Conservation (phyloP, 345 rosid species). For the Moricandia arvensis region DNA sequence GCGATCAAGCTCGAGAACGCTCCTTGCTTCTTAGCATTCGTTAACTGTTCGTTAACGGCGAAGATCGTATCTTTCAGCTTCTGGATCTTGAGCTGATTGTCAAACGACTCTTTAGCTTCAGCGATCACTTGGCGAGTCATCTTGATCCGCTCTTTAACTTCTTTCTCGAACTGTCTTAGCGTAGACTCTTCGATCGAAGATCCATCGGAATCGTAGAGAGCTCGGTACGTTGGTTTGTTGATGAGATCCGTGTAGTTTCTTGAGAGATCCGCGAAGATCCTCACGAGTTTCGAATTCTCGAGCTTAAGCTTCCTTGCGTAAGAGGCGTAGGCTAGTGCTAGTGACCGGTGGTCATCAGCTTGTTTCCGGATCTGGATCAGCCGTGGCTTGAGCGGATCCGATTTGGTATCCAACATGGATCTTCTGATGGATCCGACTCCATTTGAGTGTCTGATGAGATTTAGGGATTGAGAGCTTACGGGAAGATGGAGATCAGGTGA, state of each 20-base stretch:
- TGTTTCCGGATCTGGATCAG: constrained; percentile 91
- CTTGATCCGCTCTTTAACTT: constrained; percentile 90
- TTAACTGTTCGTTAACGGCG: constrained; percentile 81
- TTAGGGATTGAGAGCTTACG: constrained; percentile 40
- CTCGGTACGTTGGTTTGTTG: constrained; percentile 60
- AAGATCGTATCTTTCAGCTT: constrained; percentile 89
- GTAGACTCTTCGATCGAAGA: constrained; percentile 60
- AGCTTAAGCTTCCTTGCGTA: constrained; percentile 96
- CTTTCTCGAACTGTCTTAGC: constrained; percentile 84
- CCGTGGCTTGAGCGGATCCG: constrained; percentile 88
- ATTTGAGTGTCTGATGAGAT: constrained; percentile 19
- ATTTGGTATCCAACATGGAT: constrained; percentile 73
- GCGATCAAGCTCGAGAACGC: constrained; percentile 94
- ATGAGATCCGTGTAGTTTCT: constrained; percentile 82
- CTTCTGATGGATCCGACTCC: constrained; percentile 66
- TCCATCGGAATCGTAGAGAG: constrained; percentile 64
- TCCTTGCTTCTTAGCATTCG: constrained; percentile 92
- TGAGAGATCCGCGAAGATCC: constrained; percentile 84
- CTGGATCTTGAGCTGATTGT: constrained; percentile 94
- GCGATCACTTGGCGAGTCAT: constrained; percentile 82
- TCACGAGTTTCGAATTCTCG: constrained; percentile 81
- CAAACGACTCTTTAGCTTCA: constrained; percentile 91
- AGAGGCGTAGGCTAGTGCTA: constrained; percentile 79
- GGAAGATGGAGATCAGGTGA: constrained; percentile 46
- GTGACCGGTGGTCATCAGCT: constrained; percentile 89